Evolutionary conservation across 495 filamentous ascomycete species (phyloP).

Genomic region (Acidomyces sp.): DNA sequence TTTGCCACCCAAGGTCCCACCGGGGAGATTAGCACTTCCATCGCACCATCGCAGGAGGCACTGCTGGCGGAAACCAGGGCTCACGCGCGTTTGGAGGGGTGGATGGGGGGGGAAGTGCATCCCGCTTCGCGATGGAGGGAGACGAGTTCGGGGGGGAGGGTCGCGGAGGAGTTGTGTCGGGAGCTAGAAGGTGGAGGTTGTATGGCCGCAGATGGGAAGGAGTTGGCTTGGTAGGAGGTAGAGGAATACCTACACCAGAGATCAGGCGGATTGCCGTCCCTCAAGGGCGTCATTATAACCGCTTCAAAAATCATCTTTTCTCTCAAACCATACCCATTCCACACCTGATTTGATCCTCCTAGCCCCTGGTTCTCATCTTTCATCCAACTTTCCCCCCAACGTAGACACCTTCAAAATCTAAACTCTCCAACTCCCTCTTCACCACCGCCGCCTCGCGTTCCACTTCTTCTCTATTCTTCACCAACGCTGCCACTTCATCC

Average conservation of each 20-base stretch:
- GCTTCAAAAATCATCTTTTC: too few species aligned
- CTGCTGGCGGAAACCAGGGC: constrained; percentile 6
- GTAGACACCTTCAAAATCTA: constrained; percentile 38
- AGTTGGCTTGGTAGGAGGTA: too few species aligned
- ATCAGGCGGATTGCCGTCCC: too few species aligned
- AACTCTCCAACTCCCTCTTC: constrained; percentile 36
- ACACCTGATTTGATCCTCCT: too few species aligned
- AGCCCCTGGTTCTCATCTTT: too few species aligned
- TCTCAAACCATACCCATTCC: too few species aligned
- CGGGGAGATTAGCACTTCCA: background rate
- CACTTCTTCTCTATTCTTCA: constrained; percentile 72
- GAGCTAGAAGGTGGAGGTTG: constrained; percentile 3
- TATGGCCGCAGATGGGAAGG: background rate
- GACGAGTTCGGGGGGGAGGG: constrained; percentile 6
- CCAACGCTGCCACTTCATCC: constrained; percentile 73
- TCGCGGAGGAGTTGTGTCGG: constrained; percentile 8
- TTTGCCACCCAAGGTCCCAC: background rate
- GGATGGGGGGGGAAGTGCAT: constrained; percentile 3
- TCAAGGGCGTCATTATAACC: too few species aligned
- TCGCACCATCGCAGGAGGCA: constrained; percentile 1
- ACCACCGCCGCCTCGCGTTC: constrained; percentile 67
- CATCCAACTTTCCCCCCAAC: too few species aligned
- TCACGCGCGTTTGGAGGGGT: constrained; percentile 1
- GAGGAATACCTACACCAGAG: too few species aligned
- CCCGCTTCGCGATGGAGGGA: constrained; percentile 4